Evolutionary conservation across 2,329 filamentous ascomycete species (phyloP), one percentile per base, ranked within the genome.

Genomic region (Leptographium procerum): DNA sequence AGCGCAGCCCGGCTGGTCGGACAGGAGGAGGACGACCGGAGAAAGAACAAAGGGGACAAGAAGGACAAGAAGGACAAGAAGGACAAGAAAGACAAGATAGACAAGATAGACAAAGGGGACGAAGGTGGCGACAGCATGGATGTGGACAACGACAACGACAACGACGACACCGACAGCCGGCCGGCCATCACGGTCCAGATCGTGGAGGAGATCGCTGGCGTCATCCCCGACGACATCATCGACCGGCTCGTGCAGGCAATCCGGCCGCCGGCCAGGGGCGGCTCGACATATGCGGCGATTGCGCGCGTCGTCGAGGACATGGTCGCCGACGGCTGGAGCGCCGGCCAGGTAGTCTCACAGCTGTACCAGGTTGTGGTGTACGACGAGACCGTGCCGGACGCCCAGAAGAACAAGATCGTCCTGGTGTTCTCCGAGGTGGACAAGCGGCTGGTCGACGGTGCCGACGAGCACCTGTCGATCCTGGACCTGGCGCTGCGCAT

Each of bases 271-370:
- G 31, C 78, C 78, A 43, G 50, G 1, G 51, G 31, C 51, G 80
- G 80, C 1, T 77, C 81, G 16, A 78, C 84, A 0, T 99, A 95
- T 67, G 80, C 84, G 60, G 79, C 81, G 14, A 82, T 99, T 19
- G 84, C 90, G 0, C 84, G 84, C 63, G 85, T 89, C 7, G 88
- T 97, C 6, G 89, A 91, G 66, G 88, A 96, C 63, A 85, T 99
- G 77, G 86, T 97, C 52, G 92, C 92, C 0, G 94, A 97, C 73
- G 94, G 94, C 10, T 99, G 94, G 92, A 96, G 91, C 70, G 94
- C 92, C 28, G 85, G 86, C 8, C 94, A 97, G 72, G 83, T 96
- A 29, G 80, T 97, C 43, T 76, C 81, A 8, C 66, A 89, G 84
- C 76, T 96, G 48, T 97, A 96, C 68, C 87, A 94, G 71, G 77